Base-by-base conservation (phyloP, 352 stramenopile species). In the Thraustotheca clavata region DNA sequence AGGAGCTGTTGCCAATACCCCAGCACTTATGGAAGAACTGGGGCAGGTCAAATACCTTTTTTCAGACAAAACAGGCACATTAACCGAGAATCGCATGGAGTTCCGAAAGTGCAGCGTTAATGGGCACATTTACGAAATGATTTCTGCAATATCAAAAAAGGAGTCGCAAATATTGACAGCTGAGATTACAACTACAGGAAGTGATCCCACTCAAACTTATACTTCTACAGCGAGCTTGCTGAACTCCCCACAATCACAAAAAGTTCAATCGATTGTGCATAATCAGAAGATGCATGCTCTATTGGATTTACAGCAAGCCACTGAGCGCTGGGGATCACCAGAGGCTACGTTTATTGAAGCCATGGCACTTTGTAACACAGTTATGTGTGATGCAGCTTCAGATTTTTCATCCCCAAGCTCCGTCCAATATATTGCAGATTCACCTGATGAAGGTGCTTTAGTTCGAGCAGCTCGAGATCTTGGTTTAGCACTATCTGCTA, bases 81-180 rank as follows among this genome's bases (percentile, higher is more conserved):
- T 98, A 43, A 98, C 94, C 16, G 77, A 91, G 59, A 98, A 98
- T 68, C 77, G 89, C 41, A 98, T 98, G 94, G 83, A 92, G 48
- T 98, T 99, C 67, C 96, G 97, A 36, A 90, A 94, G 59, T 98
- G 91, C 67, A 96, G 85, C 62, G 88, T 98, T 14, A 86, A 88
- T 52, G 89, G 91, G 20, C 67, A 74, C 5, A 65, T 93, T n/a
- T 98, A 96, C 72, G 77, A 85, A 8, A 72, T 79, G 3, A 49
- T 26, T 0, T 47, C 47, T 6, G 14, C 16, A 22, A 34, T 35
- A 14, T 35, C 24, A 24, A 35, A 16, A 49, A 59, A 43, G 49
- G 26, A 40, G 26, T 35, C 16, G n/a, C 12, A 59, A 35, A 7
- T 35, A 20, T 12, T n/a, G 29, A 16, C 29, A 29, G 12, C 52